Evolutionary conservation across 169 alveolate genomes (phyloP).

Genomic region (Babesia ovis): DNA sequence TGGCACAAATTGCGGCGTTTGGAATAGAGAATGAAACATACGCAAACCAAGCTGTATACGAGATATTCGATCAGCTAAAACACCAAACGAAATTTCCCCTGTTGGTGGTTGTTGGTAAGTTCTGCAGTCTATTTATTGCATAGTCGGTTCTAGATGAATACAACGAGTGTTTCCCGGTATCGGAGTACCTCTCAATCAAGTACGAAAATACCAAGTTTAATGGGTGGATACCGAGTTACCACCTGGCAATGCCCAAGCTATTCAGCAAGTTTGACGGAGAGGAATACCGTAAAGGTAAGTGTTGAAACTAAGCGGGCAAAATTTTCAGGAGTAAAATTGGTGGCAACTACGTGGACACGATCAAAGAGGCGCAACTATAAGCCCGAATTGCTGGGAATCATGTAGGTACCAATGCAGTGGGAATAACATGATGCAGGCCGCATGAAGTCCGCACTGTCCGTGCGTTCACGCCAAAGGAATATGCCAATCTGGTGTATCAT

Average conservation of each 20-base stretch:
- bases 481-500: conserved; percentile 71
- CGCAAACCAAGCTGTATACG: conserved; percentile 75
- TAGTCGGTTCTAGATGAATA: conserved; percentile 60
- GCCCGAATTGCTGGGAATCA: conserved; percentile 75
- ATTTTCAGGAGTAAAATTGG: conserved; percentile 58
- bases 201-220: conserved; percentile 76
- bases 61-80: conserved; percentile 75
- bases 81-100: conserved; percentile 75
- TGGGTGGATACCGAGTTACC: conserved; percentile 81
- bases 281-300: conserved; percentile 67
- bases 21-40: conserved; percentile 75
- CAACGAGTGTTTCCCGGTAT: conserved; percentile 72
- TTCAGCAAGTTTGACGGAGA: conserved; percentile 71
- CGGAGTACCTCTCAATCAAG: conserved; percentile 78
- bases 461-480: conserved; percentile 72
- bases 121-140: too few species aligned
- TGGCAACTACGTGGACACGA: conserved; percentile 75
- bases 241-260: conserved; percentile 76
- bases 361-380: conserved; percentile 68
- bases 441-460: conserved; percentile 73
- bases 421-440: conserved; percentile 29
- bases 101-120: conserved; percentile 65
- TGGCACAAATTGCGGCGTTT: conserved; percentile 69
- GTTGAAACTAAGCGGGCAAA: neutral
- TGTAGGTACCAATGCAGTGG: conserved; percentile 19